Evolutionary conservation across 1,139 yeast genomes (phyloP), one percentile per base, ranked within the genome.

Genomic region (Geotrichum klebahnii): DNA sequence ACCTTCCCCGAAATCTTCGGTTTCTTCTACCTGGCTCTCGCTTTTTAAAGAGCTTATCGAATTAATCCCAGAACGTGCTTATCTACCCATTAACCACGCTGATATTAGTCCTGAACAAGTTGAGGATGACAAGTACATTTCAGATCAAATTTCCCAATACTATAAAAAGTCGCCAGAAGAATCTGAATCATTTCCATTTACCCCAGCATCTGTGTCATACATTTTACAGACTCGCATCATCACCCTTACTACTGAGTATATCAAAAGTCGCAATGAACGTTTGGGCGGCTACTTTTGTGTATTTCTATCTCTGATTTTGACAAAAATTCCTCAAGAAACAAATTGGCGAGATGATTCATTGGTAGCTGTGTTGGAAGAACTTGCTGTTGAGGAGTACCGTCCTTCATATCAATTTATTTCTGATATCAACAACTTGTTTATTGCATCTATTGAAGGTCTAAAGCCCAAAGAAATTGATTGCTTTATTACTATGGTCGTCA

Each of bases 11-110:
- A 29, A 37, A 5, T 9, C 33, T 14, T 10, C 59, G 23, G 54
- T 67, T n/a, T n/a, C n/a, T n/a, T n/a, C n/a, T n/a, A n/a, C n/a
- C 2, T 68, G 76, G 62, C 58, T 71, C n/a, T 59, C 61, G 2
- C 59, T 78, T 6, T 65, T 79, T 4, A 68, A 70, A 17, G 52
- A 62, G 0, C 59, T 81, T 20, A 55, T 79, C 5, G 71, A 70
- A 2, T 63, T 79, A 44, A 75, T 82, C 19, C 86, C 94, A 0
- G 79, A 76, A 42, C 69, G 84, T 43, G 81, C 85, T 1, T 76
- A 75, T 55, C 60, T 75, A 2, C 79, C 82, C 0, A 58, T 76
- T 20, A 73, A 72, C 34, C 73, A 71, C 50, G 67, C 75, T 0
- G 63, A 68, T 3, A 54, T 64, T 1, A 48, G 60, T 16, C 50